A percentile compares a stretch with the other conserved stretches of the same genome.
Conservation (phyloP, 768 basidiomycete genomes). For the Thelephora aurantiotincta region DNA sequence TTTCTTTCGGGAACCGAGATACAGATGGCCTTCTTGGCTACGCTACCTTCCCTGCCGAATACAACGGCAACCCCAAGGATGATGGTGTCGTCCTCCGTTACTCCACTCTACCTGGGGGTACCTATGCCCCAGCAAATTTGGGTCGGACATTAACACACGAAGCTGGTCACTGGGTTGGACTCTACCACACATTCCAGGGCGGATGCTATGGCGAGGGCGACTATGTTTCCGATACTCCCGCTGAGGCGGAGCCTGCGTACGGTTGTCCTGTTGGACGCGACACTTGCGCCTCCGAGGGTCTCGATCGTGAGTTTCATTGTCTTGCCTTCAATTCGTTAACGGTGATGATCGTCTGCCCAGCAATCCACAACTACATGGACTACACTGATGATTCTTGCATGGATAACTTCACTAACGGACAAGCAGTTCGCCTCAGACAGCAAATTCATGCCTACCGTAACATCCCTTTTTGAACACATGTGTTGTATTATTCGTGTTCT, state of each 20-base stretch:
- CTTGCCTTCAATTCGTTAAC: conserved; percentile 4
- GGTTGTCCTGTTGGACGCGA: conserved; percentile 22
- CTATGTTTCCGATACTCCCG: conserved; percentile 9
- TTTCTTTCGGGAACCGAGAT: conserved; percentile 12
- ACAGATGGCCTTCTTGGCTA: conserved; percentile 19
- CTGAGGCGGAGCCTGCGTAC: conserved; percentile 12
- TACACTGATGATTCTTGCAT: conserved; percentile 5
- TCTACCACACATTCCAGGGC: conserved; percentile 28
- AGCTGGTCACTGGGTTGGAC: conserved; percentile 24
- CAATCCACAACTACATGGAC: not conserved
- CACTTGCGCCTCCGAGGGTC: conserved; percentile 15
- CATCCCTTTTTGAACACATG: not conserved
- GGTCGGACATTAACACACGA: conserved; percentile 23
- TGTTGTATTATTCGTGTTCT: too few relatives aligned
- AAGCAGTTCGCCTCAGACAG: not conserved
- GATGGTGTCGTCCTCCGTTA: conserved; percentile 26
- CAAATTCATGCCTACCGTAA: too few relatives aligned
- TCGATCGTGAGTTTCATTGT: conserved; percentile 8
- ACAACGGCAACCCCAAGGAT: conserved; percentile 12
- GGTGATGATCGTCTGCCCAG: too few relatives aligned
- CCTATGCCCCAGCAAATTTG: not conserved
- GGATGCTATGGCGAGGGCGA: conserved; percentile 12
- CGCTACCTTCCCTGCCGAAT: conserved; percentile 22
- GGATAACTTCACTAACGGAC: conserved; percentile 6
- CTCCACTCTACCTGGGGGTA: conserved; percentile 17